Base-by-base conservation (phyloP, 192 early-diverging fungal species). In the Gamsiella multidivaricata region DNA sequence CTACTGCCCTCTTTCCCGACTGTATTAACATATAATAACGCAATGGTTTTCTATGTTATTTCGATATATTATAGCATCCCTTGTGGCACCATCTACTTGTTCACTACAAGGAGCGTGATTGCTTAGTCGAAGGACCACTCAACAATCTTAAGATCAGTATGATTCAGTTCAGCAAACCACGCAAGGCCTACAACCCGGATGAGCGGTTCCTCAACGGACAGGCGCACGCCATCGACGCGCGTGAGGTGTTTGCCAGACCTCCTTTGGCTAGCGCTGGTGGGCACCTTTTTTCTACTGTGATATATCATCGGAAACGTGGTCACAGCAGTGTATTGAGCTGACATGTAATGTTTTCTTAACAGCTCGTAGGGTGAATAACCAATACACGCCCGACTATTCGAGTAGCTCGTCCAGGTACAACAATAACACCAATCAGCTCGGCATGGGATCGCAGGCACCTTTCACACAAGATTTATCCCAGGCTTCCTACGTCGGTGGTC, bases 71-170 rank as follows among this genome's bases (percentile, higher is more conserved):
- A 26, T 51, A 93, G 72, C 92, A 99, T 76, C 90, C 94, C 34
- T 81, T 99, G 18, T 99, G 98, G 98, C 95, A 98, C 73, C 95
- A 99, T 82, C 84, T 99, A 41, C 81, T 99, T 28, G 94, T 93
- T 51, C 90, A 93, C 53, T 99, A 92, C 88, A 98, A 97, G 81
- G 93, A 92, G 67, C 85, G 90, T 45, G 86, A 90, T 20, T 93
- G 94, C 54, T 81, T 99, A 41, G 96, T 98, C 3, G 98, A 99
- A 73, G 98, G 98, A 14, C 90, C 92, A 43, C 80, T 99, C 49
- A 91, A 86, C 76, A 95, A 95, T 59, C 83, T 99, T 23, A 95
- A 96, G 59, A 84, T 87, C 43, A 94, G 92, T 59, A 92, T 93
- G 80, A 95, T 96, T n/a, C 93, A 94, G 60, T 95, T 99, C 54